These are phyloP conservation scores for Septoria petroselini DNA, from an alignment of 2,329 filamentous ascomycete genomes.

Conservation along the genomic window DNA sequence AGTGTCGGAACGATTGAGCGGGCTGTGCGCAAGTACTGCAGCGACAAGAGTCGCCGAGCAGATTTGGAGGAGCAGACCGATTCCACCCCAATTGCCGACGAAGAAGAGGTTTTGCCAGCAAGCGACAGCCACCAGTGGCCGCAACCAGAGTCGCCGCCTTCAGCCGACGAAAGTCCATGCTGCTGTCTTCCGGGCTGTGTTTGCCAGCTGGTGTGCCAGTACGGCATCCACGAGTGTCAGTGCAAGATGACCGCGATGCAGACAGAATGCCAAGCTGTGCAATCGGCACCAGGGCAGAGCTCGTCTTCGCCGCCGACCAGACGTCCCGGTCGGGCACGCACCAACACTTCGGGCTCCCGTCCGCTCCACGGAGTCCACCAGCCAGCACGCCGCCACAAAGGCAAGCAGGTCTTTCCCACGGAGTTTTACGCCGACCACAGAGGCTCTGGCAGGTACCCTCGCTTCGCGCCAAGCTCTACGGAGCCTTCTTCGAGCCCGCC, in stretches of 20 bases:
- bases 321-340: not conserved
- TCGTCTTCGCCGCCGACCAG: not conserved
- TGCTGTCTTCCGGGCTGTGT: not conserved
- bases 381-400: not conserved
- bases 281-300: not conserved
- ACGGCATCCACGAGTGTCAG: constrained; percentile 3
- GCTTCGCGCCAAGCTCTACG: not conserved
- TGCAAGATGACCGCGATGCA: not conserved
- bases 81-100: not conserved
- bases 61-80: not conserved
- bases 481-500: not conserved
- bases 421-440: not conserved
- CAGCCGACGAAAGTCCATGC: not conserved
- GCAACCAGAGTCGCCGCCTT: not conserved
- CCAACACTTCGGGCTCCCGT: not conserved
- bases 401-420: constrained; percentile 3
- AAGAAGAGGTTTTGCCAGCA: not conserved
- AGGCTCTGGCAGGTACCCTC: constrained; percentile 5
- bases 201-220: constrained; percentile 2
- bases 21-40: not conserved
- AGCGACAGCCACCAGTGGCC: too few relatives aligned
- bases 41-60: not conserved
- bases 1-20: not conserved
- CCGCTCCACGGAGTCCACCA: not conserved
- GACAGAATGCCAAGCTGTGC: not conserved